Conservation (phyloP, 2,329 filamentous ascomycete species). For the Diaporthe australafricana region DNA sequence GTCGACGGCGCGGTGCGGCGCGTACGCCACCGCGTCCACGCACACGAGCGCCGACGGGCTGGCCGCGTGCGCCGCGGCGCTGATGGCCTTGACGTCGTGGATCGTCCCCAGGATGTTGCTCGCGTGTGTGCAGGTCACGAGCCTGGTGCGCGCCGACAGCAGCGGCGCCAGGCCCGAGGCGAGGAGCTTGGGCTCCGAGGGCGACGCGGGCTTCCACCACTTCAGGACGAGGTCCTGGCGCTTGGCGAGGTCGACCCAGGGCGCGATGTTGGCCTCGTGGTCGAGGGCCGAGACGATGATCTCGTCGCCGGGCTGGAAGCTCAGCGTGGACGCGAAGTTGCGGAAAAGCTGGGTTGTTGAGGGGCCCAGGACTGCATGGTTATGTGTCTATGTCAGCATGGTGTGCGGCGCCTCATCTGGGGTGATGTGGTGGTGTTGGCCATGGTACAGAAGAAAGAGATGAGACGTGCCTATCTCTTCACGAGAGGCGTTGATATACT, state of each 20-base stretch:
- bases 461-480: conserved; percentile 71
- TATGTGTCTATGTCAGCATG: background rate
- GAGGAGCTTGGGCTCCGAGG: conserved; percentile 68
- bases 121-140: conserved; percentile 80
- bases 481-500: conserved; percentile 74
- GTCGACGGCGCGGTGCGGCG: conserved; percentile 78
- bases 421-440: background rate
- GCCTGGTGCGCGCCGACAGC: conserved; percentile 71
- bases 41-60: conserved; percentile 70
- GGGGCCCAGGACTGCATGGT: conserved; percentile 69
- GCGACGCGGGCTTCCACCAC: conserved; percentile 72
- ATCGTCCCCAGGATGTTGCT: conserved; percentile 81
- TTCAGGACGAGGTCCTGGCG: conserved; percentile 71
- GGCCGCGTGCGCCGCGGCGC: conserved; percentile 61
- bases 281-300: conserved; percentile 79
- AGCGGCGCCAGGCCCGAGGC: conserved; percentile 67
- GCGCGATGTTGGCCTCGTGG: conserved; percentile 81
- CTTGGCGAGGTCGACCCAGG: conserved; percentile 77
- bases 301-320: conserved; percentile 69
- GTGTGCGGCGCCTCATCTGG: background rate
- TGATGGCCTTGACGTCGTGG: conserved; percentile 69
- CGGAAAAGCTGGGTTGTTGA: conserved; percentile 83
- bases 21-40: conserved; percentile 82
- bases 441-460: too few relatives aligned
- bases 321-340: conserved; percentile 71